Conservation (phyloP, 345 rosid genomes). For the Acer saccharum region DNA sequence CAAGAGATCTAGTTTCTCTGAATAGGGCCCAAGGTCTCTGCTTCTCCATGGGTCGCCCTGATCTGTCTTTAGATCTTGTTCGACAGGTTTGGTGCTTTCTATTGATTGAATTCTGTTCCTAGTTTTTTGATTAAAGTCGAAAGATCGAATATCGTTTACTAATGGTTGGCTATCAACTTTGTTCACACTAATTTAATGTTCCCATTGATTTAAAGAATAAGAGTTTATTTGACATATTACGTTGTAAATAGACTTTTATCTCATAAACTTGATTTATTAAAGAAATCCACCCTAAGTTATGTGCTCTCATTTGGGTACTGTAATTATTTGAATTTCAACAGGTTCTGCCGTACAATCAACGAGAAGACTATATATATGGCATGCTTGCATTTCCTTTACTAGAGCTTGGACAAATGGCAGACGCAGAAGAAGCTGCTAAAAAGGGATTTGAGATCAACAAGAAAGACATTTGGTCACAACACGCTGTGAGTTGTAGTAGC, state of each 20-base stretch:
- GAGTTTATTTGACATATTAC: neutral
- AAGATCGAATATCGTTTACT: neutral
- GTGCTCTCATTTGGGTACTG: neutral
- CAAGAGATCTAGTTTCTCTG: slow-evolving; percentile 68
- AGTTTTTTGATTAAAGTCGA: neutral
- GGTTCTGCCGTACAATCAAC: slow-evolving; percentile 68
- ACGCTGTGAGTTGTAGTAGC: slow-evolving; percentile 61
- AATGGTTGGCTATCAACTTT: neutral
- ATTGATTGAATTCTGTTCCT: slow-evolving; percentile 5
- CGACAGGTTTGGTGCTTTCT: slow-evolving; percentile 52
- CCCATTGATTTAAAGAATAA: neutral
- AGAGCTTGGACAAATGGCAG: slow-evolving; percentile 80
- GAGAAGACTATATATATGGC: slow-evolving; percentile 72
- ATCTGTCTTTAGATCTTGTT: slow-evolving; percentile 59
- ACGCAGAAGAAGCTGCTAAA: slow-evolving; percentile 82
- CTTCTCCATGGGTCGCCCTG: slow-evolving; percentile 80
- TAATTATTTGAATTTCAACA: slow-evolving; percentile 28
- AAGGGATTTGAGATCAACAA: slow-evolving; percentile 71
- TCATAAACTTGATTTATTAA: neutral
- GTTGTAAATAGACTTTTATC: neutral
- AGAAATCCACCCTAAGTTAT: neutral
- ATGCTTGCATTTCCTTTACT: slow-evolving; percentile 85
- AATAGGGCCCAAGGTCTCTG: slow-evolving; percentile 75
- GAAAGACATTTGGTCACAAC: slow-evolving; percentile 84
- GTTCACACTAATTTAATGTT: neutral